phyloP scores from a whole-genome alignment of 2,329 filamentous ascomycete genomes.

The Microthyrium microscopicum region DNA sequence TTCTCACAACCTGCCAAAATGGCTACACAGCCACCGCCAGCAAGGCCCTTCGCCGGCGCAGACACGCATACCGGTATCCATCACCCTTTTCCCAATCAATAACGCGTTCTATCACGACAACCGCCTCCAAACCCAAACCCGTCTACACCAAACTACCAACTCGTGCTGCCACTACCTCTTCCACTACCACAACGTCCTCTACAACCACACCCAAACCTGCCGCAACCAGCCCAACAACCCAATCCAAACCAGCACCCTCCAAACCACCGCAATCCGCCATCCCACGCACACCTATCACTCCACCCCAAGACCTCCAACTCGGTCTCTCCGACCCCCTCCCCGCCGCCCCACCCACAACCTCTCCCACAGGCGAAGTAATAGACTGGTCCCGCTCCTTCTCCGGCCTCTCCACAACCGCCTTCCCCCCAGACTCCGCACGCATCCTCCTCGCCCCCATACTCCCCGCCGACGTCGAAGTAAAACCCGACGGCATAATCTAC shows the following conservation, averaged over 20 bases:
- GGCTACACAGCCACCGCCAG: too few species aligned
- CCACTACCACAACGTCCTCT: conserved; percentile 1
- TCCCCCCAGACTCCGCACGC: conserved; percentile 50
- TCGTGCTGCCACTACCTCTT: too few species aligned
- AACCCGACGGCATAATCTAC: conserved; percentile 93
- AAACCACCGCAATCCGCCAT: conserved; percentile 14
- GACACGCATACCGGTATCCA: too few species aligned
- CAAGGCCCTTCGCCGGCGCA: too few species aligned
- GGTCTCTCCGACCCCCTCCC: conserved; percentile 33
- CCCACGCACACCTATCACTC: conserved; percentile 11
- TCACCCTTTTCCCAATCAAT: conserved; percentile 4
- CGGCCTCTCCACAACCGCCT: conserved; percentile 55
- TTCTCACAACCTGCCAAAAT: too few species aligned
- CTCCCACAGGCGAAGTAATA: conserved; percentile 36
- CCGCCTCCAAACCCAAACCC: too few species aligned
- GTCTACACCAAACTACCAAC: too few species aligned
- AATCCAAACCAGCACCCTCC: conserved; percentile 3
- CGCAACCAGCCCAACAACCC: background rate
- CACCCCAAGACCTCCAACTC: conserved; percentile 19
- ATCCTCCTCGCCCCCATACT: conserved; percentile 52
- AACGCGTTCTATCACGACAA: conserved; percentile 1
- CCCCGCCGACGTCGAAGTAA: conserved; percentile 76
- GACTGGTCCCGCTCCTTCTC: conserved; percentile 80
- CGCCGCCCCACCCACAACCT: conserved; percentile 30
- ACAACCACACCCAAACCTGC: conserved; percentile 1